Conservation (phyloP, 2,329 filamentous ascomycete genomes). For the Ophiostoma sp. region DNA sequence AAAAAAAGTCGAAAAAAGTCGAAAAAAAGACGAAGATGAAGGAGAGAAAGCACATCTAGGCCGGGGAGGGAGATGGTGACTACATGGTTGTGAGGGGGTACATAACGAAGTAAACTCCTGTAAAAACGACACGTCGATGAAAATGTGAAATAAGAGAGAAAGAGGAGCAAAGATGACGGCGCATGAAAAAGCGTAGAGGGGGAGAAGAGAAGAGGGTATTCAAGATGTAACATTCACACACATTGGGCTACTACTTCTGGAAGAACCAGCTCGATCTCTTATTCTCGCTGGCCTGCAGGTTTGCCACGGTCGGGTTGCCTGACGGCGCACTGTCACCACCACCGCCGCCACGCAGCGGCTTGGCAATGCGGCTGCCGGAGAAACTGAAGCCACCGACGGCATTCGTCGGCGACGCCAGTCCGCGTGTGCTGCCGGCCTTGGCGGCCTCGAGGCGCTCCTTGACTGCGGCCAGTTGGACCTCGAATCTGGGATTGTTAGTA, state of each 20-base stretch:
- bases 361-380: constrained; percentile 67
- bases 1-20: background rate
- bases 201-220: background rate
- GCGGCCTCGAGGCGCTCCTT: constrained; percentile 97
- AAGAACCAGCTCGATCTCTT: constrained; percentile 62
- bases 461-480: constrained; percentile 92
- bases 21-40: background rate
- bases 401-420: constrained; percentile 63
- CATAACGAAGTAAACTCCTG: constrained; percentile 1
- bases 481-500: constrained; percentile 65
- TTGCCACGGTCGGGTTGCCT: constrained; percentile 57
- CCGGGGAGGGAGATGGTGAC: constrained; percentile 6
- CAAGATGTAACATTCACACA: background rate
- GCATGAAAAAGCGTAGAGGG: background rate
- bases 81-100: background rate
- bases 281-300: constrained; percentile 61
- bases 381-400: constrained; percentile 70
- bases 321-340: constrained; percentile 47
- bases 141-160: background rate
- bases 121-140: background rate
- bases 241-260: constrained; percentile 28
- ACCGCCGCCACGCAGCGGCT: constrained; percentile 66
- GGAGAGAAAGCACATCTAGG: constrained; percentile 6
- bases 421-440: constrained; percentile 86
- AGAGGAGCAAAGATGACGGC: too few species aligned